phyloP scores from a whole-genome alignment of 805 yeast species.

The Kodamaea kaohsiungensis region DNA sequence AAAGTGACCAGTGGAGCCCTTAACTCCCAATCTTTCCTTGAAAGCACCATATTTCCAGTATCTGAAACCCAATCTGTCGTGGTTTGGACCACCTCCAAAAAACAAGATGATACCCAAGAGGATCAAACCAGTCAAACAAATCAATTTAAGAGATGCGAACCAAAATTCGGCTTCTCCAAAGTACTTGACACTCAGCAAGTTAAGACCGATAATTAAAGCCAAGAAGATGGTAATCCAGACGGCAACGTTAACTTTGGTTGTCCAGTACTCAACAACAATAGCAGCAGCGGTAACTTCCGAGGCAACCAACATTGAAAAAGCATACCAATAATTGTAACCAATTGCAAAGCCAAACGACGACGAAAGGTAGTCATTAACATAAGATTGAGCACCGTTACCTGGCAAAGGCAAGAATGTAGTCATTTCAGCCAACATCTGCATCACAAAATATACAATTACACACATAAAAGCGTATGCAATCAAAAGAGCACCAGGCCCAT shows the following conservation, averaged over 20 bases:
- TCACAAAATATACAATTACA: conserved; percentile 25
- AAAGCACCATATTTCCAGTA: conserved; percentile 40
- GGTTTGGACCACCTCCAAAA: conserved; percentile 41
- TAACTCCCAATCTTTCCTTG: conserved; percentile 21
- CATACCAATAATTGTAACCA: conserved; percentile 37
- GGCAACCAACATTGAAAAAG: conserved; percentile 33
- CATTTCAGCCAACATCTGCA: conserved; percentile 36
- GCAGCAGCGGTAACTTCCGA: conserved; percentile 46
- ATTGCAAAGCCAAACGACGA: conserved; percentile 33
- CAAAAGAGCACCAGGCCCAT: conserved; percentile 21
- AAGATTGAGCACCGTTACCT: conserved; percentile 34
- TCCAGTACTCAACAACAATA: conserved; percentile 37
- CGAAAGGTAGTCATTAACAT: conserved; percentile 28
- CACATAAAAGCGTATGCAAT: conserved; percentile 21
- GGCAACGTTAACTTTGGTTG: conserved; percentile 31
- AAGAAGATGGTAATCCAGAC: conserved; percentile 41
- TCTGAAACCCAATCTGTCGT: conserved; percentile 48
- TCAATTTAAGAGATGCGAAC: conserved; percentile 33
- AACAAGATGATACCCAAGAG: conserved; percentile 37
- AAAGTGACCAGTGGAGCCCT: conserved; percentile 25
- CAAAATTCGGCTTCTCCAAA: conserved; percentile 42
- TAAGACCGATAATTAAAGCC: conserved; percentile 24
- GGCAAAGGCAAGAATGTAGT: conserved; percentile 36
- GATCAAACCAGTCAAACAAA: conserved; percentile 32
- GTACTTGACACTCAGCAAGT: conserved; percentile 29